Evolutionary conservation across 176 grass and related monocot genomes (phyloP).

Genomic region (Ensete ventricosum): DNA sequence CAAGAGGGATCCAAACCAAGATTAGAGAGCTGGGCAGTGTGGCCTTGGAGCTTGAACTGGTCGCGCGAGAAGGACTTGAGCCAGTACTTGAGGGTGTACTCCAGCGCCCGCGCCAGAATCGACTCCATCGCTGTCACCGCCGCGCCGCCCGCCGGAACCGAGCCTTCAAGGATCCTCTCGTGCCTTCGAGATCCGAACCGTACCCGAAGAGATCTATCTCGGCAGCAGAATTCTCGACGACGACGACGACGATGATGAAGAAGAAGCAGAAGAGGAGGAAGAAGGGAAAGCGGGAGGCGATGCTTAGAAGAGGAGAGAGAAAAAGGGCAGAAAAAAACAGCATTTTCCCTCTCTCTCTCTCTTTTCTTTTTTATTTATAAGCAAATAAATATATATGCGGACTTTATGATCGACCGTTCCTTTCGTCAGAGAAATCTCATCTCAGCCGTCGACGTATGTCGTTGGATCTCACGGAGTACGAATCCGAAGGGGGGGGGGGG

Average conservation of each 20-base stretch:
- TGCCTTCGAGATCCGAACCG: not conserved
- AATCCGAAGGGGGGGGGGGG: not conserved
- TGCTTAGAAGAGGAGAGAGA: not conserved
- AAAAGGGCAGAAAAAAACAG: not conserved
- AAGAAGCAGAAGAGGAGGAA: not conserved
- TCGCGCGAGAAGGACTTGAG: constrained; percentile 98
- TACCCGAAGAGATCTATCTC: not conserved
- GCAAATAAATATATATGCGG: no score
- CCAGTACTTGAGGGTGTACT: constrained; percentile 99
- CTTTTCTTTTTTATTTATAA: not conserved
- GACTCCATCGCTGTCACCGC: constrained; percentile 61
- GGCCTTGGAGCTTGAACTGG: constrained; percentile 99
- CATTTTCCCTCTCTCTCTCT: not conserved
- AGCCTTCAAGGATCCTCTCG: not conserved
- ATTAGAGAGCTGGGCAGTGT: constrained; percentile 88
- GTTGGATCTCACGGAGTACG: not conserved
- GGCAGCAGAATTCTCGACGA: not conserved
- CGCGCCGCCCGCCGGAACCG: not conserved
- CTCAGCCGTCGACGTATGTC: not conserved
- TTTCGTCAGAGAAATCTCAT: not conserved
- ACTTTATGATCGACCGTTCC: not conserved
- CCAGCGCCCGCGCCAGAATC: constrained; percentile 94
- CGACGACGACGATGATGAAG: not conserved
- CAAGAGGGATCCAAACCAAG: constrained; percentile 43
- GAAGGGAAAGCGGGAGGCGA: not conserved